phyloP scores from a whole-genome alignment of 2,329 filamentous ascomycete species.

The Exophiala sideris region DNA sequence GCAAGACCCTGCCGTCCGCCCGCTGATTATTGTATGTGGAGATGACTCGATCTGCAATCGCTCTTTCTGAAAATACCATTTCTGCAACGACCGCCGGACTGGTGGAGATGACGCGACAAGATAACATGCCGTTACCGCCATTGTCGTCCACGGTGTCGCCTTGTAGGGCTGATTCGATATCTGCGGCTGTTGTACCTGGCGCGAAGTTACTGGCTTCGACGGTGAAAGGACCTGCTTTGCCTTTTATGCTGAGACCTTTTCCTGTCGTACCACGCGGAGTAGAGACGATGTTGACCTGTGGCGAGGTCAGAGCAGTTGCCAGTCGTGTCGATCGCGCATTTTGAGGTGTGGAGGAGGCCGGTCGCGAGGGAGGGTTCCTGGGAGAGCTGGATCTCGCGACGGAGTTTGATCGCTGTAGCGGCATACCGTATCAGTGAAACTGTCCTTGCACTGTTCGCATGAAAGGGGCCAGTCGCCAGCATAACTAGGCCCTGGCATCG shows the following conservation, averaged over 20 bases:
- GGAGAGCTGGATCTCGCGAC: conserved; percentile 20
- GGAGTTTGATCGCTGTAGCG: conserved; percentile 36
- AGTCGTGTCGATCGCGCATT: conserved; percentile 36
- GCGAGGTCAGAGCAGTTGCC: conserved; percentile 26
- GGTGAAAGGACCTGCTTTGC: conserved; percentile 53
- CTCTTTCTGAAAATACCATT: conserved; percentile 55
- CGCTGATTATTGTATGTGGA: conserved; percentile 62
- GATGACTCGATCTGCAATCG: conserved; percentile 57
- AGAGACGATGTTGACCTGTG: conserved; percentile 34
- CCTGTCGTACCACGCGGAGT: conserved; percentile 31
- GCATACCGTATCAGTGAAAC: conserved; percentile 13
- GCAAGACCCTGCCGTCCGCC: conserved; percentile 60
- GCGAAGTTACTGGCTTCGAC: conserved; percentile 63
- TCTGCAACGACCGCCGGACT: conserved; percentile 58
- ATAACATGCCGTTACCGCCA: conserved; percentile 42
- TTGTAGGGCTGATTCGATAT: conserved; percentile 60
- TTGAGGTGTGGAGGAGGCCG: conserved; percentile 33
- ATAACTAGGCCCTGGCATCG: background rate
- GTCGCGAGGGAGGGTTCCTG: conserved; percentile 24
- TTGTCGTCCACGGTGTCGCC: conserved; percentile 34
- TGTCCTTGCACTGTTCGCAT: background rate
- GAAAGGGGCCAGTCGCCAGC: background rate
- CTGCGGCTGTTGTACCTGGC: conserved; percentile 62
- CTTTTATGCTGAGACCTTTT: conserved; percentile 53
- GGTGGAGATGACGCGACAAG: conserved; percentile 52